phyloP scores from a whole-genome alignment of 306 rosid species.

The Phaseolus lunatus region DNA sequence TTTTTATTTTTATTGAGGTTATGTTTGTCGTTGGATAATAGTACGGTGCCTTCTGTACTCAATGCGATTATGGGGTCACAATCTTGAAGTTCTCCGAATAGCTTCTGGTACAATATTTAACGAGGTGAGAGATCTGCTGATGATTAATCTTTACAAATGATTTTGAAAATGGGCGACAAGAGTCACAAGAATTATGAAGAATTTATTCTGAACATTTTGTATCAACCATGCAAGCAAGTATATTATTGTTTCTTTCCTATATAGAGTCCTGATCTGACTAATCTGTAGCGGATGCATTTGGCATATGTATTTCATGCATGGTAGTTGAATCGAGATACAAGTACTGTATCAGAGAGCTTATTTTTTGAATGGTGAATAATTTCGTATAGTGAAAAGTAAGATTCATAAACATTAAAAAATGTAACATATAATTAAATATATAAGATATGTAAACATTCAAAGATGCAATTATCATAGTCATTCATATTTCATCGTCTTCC shows the following conservation, averaged over 20 bases:
- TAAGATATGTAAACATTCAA: too few relatives aligned
- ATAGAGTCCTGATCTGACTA: background rate
- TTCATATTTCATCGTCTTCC: too few relatives aligned
- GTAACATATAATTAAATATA: too few relatives aligned
- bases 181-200: background rate
- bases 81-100: conserved; percentile 72
- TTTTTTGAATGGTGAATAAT: too few relatives aligned
- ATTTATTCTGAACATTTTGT: conserved; percentile 4
- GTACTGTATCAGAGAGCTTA: too few relatives aligned
- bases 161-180: background rate
- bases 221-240: background rate
- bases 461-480: too few relatives aligned
- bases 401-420: too few relatives aligned
- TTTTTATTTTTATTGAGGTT: conserved; percentile 8
- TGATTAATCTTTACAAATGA: conserved; percentile 5
- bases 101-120: conserved; percentile 95
- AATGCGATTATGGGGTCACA: conserved; percentile 95
- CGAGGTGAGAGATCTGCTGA: conserved; percentile 63
- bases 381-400: too few relatives aligned
- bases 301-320: background rate
- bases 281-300: background rate
- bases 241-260: background rate
- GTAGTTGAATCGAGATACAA: too few relatives aligned
- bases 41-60: conserved; percentile 90
- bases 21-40: conserved; percentile 43